Conservation (phyloP, 163 green algal genomes). For the Coccomyxa subellipsoidea region DNA sequence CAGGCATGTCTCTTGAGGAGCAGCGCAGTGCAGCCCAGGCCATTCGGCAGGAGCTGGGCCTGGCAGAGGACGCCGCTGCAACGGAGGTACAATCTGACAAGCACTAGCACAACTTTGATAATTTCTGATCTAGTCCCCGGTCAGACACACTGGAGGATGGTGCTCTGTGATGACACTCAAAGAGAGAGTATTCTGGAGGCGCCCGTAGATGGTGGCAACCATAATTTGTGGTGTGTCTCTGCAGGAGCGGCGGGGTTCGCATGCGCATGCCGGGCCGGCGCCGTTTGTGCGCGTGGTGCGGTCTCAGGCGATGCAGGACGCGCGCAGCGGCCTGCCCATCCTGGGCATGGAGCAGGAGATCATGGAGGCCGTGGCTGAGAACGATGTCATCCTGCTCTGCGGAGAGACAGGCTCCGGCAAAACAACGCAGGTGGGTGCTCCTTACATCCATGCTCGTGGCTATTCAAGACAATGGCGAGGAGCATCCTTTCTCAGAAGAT, state of each 20-base stretch:
- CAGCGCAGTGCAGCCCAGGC: slow-evolving; percentile 1
- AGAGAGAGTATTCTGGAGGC: no score
- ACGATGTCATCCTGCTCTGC: slow-evolving; percentile 78
- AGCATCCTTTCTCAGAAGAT: no score
- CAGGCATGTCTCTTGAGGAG: slow-evolving; percentile 5
- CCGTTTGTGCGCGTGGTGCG: neutral
- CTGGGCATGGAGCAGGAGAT: slow-evolving; percentile 88
- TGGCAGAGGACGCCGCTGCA: neutral
- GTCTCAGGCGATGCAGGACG: slow-evolving; percentile 45
- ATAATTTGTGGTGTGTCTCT: neutral
- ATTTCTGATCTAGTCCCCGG: neutral
- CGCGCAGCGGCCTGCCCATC: slow-evolving; percentile 76
- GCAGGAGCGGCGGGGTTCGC: neutral
- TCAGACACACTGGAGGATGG: neutral
- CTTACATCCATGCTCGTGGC: no score
- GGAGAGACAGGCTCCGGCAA: slow-evolving; percentile 92
- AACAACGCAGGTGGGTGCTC: slow-evolving; percentile 83
- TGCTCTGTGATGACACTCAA: neutral
- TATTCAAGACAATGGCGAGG: neutral
- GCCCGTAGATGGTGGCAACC: neutral
- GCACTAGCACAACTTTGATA: neutral
- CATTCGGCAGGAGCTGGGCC: slow-evolving; percentile 10
- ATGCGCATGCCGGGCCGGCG: neutral
- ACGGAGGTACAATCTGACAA: neutral
- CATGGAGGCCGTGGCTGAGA: slow-evolving; percentile 72